Conservation (phyloP, 257 asterid species). For the Solanum okadae region DNA sequence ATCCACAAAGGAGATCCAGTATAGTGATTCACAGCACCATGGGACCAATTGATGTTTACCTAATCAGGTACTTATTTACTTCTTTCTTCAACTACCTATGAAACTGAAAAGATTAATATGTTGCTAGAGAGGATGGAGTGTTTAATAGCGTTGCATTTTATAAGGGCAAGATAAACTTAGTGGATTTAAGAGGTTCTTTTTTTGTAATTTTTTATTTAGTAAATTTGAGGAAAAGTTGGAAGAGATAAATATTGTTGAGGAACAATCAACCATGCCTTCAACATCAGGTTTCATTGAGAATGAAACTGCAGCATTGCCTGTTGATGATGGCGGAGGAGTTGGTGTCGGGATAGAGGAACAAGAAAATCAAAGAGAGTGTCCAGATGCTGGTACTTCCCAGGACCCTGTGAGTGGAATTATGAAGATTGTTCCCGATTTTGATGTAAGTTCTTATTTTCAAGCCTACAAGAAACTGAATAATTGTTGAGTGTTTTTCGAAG, state of each 20-base stretch:
- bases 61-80: slow-evolving; percentile 52
- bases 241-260: slow-evolving; percentile 47
- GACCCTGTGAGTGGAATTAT: slow-evolving; percentile 65
- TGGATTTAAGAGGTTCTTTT: not conserved
- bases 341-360: slow-evolving; percentile 26
- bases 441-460: slow-evolving; percentile 44
- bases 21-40: slow-evolving; percentile 64
- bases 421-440: slow-evolving; percentile 76
- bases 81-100: not conserved
- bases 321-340: slow-evolving; percentile 35
- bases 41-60: slow-evolving; percentile 84
- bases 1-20: slow-evolving; percentile 80
- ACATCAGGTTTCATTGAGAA: slow-evolving; percentile 34
- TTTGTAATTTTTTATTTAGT: slow-evolving; percentile 17
- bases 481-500: not conserved
- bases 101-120: not conserved
- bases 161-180: not conserved
- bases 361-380: slow-evolving; percentile 41
- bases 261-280: slow-evolving; percentile 43
- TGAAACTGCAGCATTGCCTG: slow-evolving; percentile 20
- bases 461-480: not conserved
- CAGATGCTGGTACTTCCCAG: slow-evolving; percentile 54
- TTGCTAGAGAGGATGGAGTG: not conserved
- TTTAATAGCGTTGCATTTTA: not conserved
- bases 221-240: slow-evolving; percentile 70